Conservation (phyloP, 169 alveolate species). For the Plasmodium adleri region DNA sequence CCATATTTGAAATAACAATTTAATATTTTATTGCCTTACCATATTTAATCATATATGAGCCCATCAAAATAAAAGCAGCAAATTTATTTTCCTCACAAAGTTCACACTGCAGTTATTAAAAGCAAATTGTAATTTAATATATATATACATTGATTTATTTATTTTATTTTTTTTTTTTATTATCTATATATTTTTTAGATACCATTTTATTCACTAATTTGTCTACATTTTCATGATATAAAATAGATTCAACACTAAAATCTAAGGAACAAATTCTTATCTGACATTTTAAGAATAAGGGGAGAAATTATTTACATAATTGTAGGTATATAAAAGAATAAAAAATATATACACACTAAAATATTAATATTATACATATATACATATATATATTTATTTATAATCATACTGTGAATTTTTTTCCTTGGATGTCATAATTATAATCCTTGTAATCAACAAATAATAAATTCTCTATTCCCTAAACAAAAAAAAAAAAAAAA, state of each 20-base stretch:
- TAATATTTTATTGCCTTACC: slow-evolving; percentile 10
- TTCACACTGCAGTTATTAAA: slow-evolving; percentile 24
- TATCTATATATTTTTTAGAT: neutral
- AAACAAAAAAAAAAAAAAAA: neutral
- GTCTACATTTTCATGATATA: slow-evolving; percentile 44
- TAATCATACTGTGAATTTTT: slow-evolving; percentile 53
- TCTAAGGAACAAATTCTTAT: slow-evolving; percentile 73
- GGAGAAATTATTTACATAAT: too few relatives aligned
- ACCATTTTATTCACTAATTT: slow-evolving; percentile 45
- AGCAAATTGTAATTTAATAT: neutral
- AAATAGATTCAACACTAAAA: slow-evolving; percentile 63
- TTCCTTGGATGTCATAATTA: slow-evolving; percentile 40
- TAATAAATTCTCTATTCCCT: slow-evolving; percentile 70
- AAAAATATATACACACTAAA: too few relatives aligned
- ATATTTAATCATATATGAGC: slow-evolving; percentile 65
- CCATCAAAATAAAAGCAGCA: slow-evolving; percentile 53
- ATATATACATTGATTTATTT: neutral
- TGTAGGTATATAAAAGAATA: too few relatives aligned
- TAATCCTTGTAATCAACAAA: slow-evolving; percentile 72
- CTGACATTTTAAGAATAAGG: slow-evolving; percentile 2
- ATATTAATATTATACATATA: too few relatives aligned
- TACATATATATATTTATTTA: too few relatives aligned
- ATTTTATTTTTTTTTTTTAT: neutral
- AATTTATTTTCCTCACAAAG: slow-evolving; percentile 53
- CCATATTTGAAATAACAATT: too few relatives aligned